phyloP scores from a whole-genome alignment of 164 flowering plant genomes.

The Paratinospora sagittata region DNA sequence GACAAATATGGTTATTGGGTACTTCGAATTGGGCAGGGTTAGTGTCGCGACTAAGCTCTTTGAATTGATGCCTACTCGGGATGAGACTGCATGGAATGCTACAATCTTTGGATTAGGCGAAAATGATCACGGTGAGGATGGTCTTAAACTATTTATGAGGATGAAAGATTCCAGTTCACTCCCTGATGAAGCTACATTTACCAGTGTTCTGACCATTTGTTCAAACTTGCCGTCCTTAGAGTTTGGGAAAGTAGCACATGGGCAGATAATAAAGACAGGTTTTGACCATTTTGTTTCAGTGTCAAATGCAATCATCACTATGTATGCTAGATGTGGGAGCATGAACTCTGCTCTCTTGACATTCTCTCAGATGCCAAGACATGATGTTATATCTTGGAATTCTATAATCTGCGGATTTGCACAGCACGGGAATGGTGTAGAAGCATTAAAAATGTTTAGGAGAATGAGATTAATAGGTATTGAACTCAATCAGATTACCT shows the following conservation, averaged over 20 bases:
- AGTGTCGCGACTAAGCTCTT: slow-evolving; percentile 34
- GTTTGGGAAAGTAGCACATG: slow-evolving; percentile 52
- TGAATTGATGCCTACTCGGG: slow-evolving; percentile 33
- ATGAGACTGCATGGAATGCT: slow-evolving; percentile 54
- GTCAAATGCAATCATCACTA: slow-evolving; percentile 50
- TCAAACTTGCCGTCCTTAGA: slow-evolving; percentile 41
- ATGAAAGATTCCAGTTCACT: slow-evolving; percentile 34
- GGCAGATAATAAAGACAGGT: slow-evolving; percentile 36
- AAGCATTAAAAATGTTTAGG: slow-evolving; percentile 44
- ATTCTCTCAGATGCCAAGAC: slow-evolving; percentile 37
- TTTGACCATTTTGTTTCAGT: slow-evolving; percentile 34
- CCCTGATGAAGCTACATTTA: slow-evolving; percentile 52
- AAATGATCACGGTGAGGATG: slow-evolving; percentile 53
- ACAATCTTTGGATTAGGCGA: slow-evolving; percentile 55
- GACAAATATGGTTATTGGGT: slow-evolving; percentile 54
- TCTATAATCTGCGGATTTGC: slow-evolving; percentile 62
- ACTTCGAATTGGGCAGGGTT: slow-evolving; percentile 45
- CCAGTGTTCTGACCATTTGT: slow-evolving; percentile 51
- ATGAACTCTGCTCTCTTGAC: slow-evolving; percentile 37
- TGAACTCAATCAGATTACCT: slow-evolving; percentile 52
- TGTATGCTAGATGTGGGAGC: slow-evolving; percentile 65
- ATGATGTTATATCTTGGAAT: slow-evolving; percentile 61
- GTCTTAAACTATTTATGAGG: slow-evolving; percentile 39
- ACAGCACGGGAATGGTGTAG: slow-evolving; percentile 48
- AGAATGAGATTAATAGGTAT: slow-evolving; percentile 36